These are phyloP conservation scores for Hypoxylon perforatum DNA, from an alignment of 495 filamentous ascomycete genomes.

Conservation along the genomic window DNA sequence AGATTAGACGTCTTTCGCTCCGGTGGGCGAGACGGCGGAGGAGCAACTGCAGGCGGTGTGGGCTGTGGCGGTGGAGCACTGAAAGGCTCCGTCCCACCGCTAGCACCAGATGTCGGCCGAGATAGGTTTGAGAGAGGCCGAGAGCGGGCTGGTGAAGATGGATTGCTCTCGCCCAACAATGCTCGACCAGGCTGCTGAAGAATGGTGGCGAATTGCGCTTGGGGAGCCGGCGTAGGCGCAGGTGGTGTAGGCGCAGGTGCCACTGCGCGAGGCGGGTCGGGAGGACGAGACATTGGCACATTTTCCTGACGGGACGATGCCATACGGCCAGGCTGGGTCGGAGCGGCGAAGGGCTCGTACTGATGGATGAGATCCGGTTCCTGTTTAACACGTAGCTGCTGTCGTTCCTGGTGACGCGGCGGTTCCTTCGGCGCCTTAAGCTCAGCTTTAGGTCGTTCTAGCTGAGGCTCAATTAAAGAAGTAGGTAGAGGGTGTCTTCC, in stretches of 20 bases:
- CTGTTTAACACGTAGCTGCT: slow-evolving; percentile 55
- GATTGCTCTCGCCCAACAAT: slow-evolving; percentile 48
- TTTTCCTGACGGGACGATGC: slow-evolving; percentile 52
- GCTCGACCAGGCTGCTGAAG: slow-evolving; percentile 47
- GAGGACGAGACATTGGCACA: slow-evolving; percentile 52
- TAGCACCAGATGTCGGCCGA: slow-evolving; percentile 46
- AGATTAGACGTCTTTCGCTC: slow-evolving; percentile 60
- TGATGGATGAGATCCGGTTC: slow-evolving; percentile 54
- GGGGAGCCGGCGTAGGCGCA: slow-evolving; percentile 18
- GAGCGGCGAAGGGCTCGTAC: slow-evolving; percentile 47
- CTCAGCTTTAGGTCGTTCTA: slow-evolving; percentile 45
- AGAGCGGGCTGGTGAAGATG: slow-evolving; percentile 43
- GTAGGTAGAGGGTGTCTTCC: slow-evolving; percentile 43
- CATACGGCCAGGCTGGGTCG: slow-evolving; percentile 40
- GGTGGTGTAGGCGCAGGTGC: slow-evolving; percentile 32
- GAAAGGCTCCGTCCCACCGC: slow-evolving; percentile 51
- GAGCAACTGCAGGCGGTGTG: slow-evolving; percentile 43
- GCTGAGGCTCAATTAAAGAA: slow-evolving; percentile 40
- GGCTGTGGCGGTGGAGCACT: slow-evolving; percentile 47
- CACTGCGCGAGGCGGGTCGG: slow-evolving; percentile 53
- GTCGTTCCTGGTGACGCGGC: slow-evolving; percentile 43
- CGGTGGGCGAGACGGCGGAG: slow-evolving; percentile 47
- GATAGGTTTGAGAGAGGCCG: slow-evolving; percentile 47
- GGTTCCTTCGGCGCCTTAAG: slow-evolving; percentile 39
- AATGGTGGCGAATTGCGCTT: slow-evolving; percentile 45